A percentile compares a stretch with the other conserved stretches of the same genome.
phyloP scores from a whole-genome alignment of 768 basidiomycete genomes.

The Leccinellum luteum region DNA sequence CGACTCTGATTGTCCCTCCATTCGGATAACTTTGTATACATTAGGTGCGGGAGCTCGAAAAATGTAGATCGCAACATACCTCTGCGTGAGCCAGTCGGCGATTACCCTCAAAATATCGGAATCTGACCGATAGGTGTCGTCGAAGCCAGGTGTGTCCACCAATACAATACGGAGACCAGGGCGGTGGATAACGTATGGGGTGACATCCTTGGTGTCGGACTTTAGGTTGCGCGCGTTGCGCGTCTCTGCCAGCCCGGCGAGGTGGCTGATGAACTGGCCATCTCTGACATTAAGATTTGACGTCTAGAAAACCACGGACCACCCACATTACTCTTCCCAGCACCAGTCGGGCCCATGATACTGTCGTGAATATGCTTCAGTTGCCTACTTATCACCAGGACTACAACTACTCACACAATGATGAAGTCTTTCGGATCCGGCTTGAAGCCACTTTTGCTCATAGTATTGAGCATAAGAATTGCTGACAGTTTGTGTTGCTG shows the following conservation, averaged over 20 bases:
- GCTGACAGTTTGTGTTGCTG: not conserved
- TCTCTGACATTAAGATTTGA: not conserved
- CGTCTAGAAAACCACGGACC: not conserved
- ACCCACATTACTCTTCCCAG: conserved; percentile 25
- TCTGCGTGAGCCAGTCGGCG: conserved; percentile 19
- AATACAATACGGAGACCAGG: conserved; percentile 7
- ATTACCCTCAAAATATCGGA: conserved; percentile 7
- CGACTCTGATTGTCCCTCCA: conserved; percentile 6
- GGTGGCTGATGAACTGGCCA: conserved; percentile 11
- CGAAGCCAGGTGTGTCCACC: conserved; percentile 23
- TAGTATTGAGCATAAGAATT: not conserved
- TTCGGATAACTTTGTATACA: conserved; percentile 6
- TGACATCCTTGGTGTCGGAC: conserved; percentile 13
- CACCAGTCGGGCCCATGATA: conserved; percentile 26
- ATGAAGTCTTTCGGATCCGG: conserved; percentile 7
- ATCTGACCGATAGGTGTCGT: conserved; percentile 18
- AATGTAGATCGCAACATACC: not conserved
- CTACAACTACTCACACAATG: conserved; percentile 10
- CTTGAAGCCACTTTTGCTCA: conserved; percentile 1
- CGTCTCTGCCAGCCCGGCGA: conserved; percentile 4
- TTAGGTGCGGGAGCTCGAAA: not conserved
- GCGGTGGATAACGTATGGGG: not conserved
- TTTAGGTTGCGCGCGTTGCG: not conserved
- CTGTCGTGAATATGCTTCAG: not conserved
- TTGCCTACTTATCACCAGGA: not conserved